Base-by-base conservation (phyloP, 257 asterid species). In the Ophiorrhiza pumila region DNA sequence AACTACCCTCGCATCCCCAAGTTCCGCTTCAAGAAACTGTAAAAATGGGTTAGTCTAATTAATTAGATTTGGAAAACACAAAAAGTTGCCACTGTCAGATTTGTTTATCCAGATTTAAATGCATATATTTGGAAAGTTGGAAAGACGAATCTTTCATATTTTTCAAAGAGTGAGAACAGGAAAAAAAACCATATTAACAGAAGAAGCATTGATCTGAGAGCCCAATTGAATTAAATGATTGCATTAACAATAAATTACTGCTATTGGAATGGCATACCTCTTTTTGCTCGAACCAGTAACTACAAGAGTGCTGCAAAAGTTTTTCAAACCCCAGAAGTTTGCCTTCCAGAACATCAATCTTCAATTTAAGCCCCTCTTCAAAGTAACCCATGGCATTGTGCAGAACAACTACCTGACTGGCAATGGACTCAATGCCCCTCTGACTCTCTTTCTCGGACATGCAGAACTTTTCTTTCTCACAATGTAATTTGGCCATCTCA, bases 11-110 rank as follows among this genome's bases (percentile, higher is more conserved):
- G 99, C 98, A 68, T 90, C 93, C 73, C 82, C 87, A 68, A 92
- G 89, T 81, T 92, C 98, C 56, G 79, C 86, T 80, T 84, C 97
- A 71, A 92, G 83, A 72, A 89, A 78, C 99, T 95, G 96, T 69
- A 76, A 72, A 69, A 73, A 41, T 18, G 58, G 2, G 50, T 59
- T 34, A 25, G 35, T 69, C 61, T 17, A 15, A 58, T 61, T 27
- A 23, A 56, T 64, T 32, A 22, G 22, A 20, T 2, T 59, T 58
- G 22, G 70, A 50, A 59, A 66, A 74, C 29, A 41, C 45, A 64
- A 69, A 14, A n/a, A 20, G 52, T 52, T 17, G 32, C n/a, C 9
- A 18, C 5, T 22, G 25, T 35, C 55, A 23, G 34, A 34, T 35
- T 34, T 20, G 46, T 32, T 42, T 34, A 18, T 5, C n/a, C 18